phyloP scores from a whole-genome alignment of 1,284 basidiomycete species.

The Ganoderma multipileum region DNA sequence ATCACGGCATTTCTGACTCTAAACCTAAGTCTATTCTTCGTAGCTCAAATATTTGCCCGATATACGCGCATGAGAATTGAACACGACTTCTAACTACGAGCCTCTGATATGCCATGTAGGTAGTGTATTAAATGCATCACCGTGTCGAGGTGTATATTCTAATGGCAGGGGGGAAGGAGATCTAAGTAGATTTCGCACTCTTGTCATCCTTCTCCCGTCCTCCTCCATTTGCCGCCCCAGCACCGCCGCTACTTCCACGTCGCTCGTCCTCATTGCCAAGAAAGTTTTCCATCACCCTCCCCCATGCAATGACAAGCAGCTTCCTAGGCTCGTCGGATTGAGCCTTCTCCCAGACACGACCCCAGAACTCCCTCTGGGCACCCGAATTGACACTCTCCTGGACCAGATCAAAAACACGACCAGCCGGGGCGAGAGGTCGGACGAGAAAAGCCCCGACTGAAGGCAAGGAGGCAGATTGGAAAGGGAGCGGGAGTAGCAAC shows the following conservation, averaged over 20 bases:
- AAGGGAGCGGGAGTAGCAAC: slow-evolving; percentile 29
- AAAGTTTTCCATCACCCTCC: slow-evolving; percentile 39
- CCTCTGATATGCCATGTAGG: too few relatives aligned
- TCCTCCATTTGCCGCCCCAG: slow-evolving; percentile 20
- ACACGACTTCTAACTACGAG: too few relatives aligned
- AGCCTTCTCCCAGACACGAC: slow-evolving; percentile 41
- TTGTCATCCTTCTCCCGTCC: background rate
- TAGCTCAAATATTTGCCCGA: too few relatives aligned
- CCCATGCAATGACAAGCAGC: slow-evolving; percentile 38
- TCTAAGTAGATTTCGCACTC: background rate
- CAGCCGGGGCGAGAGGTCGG: slow-evolving; percentile 40
- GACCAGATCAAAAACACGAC: slow-evolving; percentile 35
- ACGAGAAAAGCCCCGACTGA: slow-evolving; percentile 33
- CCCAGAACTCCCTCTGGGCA: slow-evolving; percentile 35
- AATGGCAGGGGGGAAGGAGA: background rate
- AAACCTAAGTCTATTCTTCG: too few relatives aligned
- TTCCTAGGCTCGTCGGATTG: slow-evolving; percentile 38
- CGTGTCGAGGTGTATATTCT: background rate
- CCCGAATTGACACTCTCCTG: slow-evolving; percentile 38
- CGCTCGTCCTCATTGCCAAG: slow-evolving; percentile 24
- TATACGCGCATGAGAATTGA: too few relatives aligned
- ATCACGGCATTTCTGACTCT: too few relatives aligned
- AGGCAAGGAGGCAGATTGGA: slow-evolving; percentile 23
- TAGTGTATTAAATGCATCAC: too few relatives aligned
- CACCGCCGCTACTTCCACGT: slow-evolving; percentile 17